Conservation (phyloP, 306 rosid genomes). For the Medicago ruthenica region DNA sequence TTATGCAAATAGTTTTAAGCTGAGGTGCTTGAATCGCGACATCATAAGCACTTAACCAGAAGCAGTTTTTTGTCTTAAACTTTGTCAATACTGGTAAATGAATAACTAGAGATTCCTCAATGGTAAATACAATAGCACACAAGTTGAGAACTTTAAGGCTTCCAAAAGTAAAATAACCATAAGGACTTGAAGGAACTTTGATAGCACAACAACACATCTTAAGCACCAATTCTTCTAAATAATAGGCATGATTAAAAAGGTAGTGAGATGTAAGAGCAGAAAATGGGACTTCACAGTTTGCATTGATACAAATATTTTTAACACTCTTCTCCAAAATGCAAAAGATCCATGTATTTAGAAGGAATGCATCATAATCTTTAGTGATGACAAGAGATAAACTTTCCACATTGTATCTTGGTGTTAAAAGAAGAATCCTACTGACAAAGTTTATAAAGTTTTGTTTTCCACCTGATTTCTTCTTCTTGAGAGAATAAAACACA, state of each 20-base stretch:
- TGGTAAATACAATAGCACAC: background rate
- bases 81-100: background rate
- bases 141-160: background rate
- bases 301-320: background rate
- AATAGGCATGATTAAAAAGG: background rate
- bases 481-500: background rate
- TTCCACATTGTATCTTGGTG: background rate
- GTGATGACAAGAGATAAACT: background rate
- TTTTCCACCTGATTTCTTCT: background rate
- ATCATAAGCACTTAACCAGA: background rate
- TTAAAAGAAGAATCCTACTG: background rate
- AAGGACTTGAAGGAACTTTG: background rate
- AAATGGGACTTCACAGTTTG: background rate
- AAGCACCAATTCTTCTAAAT: background rate
- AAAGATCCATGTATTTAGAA: slow-evolving; percentile 27
- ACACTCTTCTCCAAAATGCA: background rate
- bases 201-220: background rate
- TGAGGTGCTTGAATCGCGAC: background rate
- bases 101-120: background rate
- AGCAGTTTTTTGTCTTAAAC: background rate
- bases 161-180: background rate
- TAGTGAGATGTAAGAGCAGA: background rate
- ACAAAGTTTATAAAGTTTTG: background rate
- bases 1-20: background rate
- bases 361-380: background rate